Evolutionary conservation across 1,284 basidiomycete genomes (phyloP).

Genomic region (Cryptococcus depauperatus): DNA sequence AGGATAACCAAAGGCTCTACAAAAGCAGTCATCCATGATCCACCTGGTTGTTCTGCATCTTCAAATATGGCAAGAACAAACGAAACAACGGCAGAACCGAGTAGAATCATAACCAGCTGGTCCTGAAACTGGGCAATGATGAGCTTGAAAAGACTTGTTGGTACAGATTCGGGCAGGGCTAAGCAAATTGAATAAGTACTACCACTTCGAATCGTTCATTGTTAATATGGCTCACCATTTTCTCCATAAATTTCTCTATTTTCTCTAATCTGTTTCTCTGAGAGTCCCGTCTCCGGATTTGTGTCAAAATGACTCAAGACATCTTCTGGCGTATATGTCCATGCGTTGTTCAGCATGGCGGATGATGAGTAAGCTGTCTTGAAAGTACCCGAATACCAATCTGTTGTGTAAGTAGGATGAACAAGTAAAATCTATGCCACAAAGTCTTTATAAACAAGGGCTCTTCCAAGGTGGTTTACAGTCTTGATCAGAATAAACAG

Average conservation of each 20-base stretch:
- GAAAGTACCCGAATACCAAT: too few species aligned
- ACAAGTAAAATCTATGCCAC: too few species aligned
- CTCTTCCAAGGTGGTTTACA: too few species aligned
- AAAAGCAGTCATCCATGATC: constrained; percentile 62
- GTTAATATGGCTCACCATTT: constrained; percentile 56
- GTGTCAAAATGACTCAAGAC: constrained; percentile 40
- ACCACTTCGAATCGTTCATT: background rate
- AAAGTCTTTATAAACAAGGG: too few species aligned
- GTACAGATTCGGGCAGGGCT: constrained; percentile 82
- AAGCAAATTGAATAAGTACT: constrained; percentile 6
- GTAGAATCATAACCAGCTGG: constrained; percentile 86
- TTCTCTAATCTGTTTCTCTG: constrained; percentile 48
- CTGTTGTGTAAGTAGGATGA: too few species aligned
- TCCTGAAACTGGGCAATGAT: constrained; percentile 98
- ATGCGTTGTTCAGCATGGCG: constrained; percentile 42
- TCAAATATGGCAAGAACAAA: constrained; percentile 83
- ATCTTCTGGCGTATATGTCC: constrained; percentile 41
- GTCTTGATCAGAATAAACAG: too few species aligned
- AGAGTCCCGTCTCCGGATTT: constrained; percentile 32
- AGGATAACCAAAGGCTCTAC: constrained; percentile 90
- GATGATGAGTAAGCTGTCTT: too few species aligned
- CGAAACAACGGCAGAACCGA: constrained; percentile 82
- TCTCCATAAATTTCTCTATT: constrained; percentile 73
- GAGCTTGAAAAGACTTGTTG: constrained; percentile 85
- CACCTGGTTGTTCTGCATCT: constrained; percentile 53